Conservation (phyloP, 805 yeast species). For the Scheffersomyces amazonensis region DNA sequence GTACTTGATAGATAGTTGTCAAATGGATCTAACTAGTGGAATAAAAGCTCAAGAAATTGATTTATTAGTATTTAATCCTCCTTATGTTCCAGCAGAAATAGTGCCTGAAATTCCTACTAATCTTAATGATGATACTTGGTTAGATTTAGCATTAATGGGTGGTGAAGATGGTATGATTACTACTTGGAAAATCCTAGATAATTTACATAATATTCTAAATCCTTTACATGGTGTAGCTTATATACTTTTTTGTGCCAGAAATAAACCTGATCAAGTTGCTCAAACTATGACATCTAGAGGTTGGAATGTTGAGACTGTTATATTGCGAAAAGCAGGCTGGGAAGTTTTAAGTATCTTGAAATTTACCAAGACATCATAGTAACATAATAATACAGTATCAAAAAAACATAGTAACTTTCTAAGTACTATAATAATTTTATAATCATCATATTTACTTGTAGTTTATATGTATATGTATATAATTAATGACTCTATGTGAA, state of each 20-base stretch:
- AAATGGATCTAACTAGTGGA: conserved; percentile 55
- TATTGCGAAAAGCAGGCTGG: conserved; percentile 89
- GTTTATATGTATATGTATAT: too few species aligned
- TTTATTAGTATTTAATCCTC: conserved; percentile 86
- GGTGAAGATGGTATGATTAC: conserved; percentile 89
- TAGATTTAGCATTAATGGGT: conserved; percentile 87
- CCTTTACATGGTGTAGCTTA: conserved; percentile 68
- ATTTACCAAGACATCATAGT: conserved; percentile 35
- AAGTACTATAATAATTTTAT: too few species aligned
- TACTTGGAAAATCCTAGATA: conserved; percentile 61
- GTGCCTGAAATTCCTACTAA: conserved; percentile 60
- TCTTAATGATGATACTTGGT: conserved; percentile 59
- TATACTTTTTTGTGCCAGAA: conserved; percentile 87
- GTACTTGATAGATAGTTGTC: conserved; percentile 29
- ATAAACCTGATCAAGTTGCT: conserved; percentile 67
- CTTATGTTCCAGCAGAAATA: conserved; percentile 86
- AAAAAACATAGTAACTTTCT: background rate
- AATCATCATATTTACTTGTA: too few species aligned
- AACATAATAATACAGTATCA: background rate
- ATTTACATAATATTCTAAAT: conserved; percentile 52
- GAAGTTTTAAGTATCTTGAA: conserved; percentile 79
- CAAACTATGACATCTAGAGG: conserved; percentile 40
- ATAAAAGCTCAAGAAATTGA: conserved; percentile 54
- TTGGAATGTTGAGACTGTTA: conserved; percentile 57
- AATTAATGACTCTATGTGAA: too few species aligned